Evolutionary conservation across 106 monocot species (phyloP).

Genomic region (Dendrobium chrysotoxum): DNA sequence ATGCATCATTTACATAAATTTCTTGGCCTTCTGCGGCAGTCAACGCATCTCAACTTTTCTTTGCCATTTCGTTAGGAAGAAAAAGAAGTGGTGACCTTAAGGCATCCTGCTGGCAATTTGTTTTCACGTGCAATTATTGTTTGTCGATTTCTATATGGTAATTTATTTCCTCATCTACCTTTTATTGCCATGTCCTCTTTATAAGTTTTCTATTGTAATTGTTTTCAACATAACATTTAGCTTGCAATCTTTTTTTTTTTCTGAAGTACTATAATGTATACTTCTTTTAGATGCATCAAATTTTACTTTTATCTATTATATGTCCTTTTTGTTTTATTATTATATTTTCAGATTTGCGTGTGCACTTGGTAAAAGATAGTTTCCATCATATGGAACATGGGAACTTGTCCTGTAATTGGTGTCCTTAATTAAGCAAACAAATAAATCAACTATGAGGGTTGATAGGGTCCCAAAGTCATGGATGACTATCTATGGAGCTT

Average conservation of each 20-base stretch:
- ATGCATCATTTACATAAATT: neutral
- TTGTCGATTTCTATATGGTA: neutral
- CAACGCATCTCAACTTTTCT: neutral
- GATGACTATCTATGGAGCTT: too few species aligned
- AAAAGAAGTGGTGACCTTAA: neutral
- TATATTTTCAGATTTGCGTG: too few species aligned
- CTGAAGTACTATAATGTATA: too few species aligned
- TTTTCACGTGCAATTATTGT: constrained; percentile 1
- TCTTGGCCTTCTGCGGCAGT: neutral
- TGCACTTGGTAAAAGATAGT: too few species aligned
- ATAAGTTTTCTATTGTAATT: neutral
- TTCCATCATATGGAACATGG: too few species aligned
- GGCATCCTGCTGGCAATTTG: constrained; percentile 3
- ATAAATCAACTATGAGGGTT: too few species aligned
- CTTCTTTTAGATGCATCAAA: neutral
- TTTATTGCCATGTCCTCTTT: neutral
- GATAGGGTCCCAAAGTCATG: too few species aligned
- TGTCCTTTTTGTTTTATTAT: too few species aligned
- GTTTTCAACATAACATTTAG: neutral
- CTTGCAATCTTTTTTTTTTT: neutral
- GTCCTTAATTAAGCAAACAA: too few species aligned
- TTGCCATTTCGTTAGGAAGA: neutral
- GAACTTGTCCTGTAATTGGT: too few species aligned
- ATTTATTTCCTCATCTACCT: neutral
- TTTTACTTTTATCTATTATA: neutral